Conservation (phyloP, 2,329 filamentous ascomycete species). For the Teratosphaeria pseudoeucalypti region DNA sequence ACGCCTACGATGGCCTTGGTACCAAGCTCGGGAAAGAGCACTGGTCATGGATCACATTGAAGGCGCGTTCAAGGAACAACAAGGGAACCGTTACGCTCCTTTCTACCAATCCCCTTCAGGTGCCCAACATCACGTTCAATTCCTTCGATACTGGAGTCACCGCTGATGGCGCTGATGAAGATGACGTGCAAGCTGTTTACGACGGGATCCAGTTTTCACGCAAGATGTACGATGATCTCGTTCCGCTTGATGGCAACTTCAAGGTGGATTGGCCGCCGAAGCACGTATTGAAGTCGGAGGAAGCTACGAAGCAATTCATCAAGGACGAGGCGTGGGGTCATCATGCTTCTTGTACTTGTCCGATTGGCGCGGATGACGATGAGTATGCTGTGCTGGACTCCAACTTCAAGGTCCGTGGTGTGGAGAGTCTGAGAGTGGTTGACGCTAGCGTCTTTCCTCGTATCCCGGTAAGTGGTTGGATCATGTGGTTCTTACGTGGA, state of each 20-base stretch:
- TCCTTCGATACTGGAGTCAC: constrained; percentile 38
- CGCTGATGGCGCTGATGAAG: constrained; percentile 7
- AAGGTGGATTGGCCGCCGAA: constrained; percentile 33
- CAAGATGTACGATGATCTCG: constrained; percentile 20
- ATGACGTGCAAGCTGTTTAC: constrained; percentile 41
- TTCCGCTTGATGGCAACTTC: constrained; percentile 35
- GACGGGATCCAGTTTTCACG: constrained; percentile 48
- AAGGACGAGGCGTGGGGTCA: constrained; percentile 46
- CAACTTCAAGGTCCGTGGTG: constrained; percentile 47
- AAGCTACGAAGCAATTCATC: constrained; percentile 38
- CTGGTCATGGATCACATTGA: constrained; percentile 42
- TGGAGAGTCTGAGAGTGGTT: constrained; percentile 48
- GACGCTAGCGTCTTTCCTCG: constrained; percentile 50
- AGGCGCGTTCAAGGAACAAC: constrained; percentile 47
- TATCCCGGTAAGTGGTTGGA: constrained; percentile 30
- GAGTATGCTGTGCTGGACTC: constrained; percentile 46
- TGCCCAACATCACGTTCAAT: constrained; percentile 53
- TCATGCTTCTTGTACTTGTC: constrained; percentile 46
- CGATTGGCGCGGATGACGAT: constrained; percentile 46
- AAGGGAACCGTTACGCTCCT: constrained; percentile 39
- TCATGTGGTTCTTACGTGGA: background rate
- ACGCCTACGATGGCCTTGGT: constrained; percentile 31
- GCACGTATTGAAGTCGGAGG: constrained; percentile 19
- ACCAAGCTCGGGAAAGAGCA: constrained; percentile 25
- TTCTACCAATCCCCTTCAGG: constrained; percentile 48